phyloP scores from a whole-genome alignment of 768 basidiomycete genomes.

The Panaeolus cyanescens region DNA sequence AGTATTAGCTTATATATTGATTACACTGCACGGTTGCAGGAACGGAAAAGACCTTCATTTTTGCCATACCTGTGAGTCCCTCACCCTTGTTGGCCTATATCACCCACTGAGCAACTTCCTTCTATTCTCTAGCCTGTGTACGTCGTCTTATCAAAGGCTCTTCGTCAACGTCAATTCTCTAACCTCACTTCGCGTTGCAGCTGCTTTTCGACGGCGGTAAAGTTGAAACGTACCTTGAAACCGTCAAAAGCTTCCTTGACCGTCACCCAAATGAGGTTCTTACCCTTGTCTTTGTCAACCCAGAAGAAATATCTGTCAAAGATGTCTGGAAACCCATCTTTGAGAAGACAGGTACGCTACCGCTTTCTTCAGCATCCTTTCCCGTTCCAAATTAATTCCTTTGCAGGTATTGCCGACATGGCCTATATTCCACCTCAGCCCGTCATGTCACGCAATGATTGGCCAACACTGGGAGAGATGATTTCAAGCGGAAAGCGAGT shows the following conservation, averaged over 20 bases:
- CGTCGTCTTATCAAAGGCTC: neutral
- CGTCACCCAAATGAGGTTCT: conserved; percentile 66
- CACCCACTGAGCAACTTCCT: neutral
- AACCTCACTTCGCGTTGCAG: neutral
- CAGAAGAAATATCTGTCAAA: conserved; percentile 49
- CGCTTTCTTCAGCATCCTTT: neutral
- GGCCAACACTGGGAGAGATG: conserved; percentile 65
- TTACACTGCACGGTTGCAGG: conserved; percentile 9
- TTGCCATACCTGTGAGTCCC: conserved; percentile 60
- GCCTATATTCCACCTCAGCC: conserved; percentile 52
- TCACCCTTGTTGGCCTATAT: neutral
- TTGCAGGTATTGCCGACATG: conserved; percentile 36
- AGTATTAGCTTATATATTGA: neutral
- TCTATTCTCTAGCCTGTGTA: conserved; percentile 26
- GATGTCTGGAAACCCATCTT: conserved; percentile 55
- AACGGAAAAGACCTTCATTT: conserved; percentile 52
- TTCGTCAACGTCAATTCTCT: neutral
- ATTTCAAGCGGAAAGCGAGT: conserved; percentile 58
- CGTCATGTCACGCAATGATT: conserved; percentile 45
- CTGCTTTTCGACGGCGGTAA: conserved; percentile 50
- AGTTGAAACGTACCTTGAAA: conserved; percentile 47
- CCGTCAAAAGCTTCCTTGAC: conserved; percentile 56
- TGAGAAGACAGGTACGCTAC: conserved; percentile 42
- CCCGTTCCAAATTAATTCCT: neutral
- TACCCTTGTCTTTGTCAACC: conserved; percentile 67